Percentiles rank a stretch among this genome's conserved stretches.
These are phyloP conservation scores for Leptodontidium sp. DNA, from an alignment of 2,329 filamentous ascomycete genomes.

Conservation along the genomic window DNA sequence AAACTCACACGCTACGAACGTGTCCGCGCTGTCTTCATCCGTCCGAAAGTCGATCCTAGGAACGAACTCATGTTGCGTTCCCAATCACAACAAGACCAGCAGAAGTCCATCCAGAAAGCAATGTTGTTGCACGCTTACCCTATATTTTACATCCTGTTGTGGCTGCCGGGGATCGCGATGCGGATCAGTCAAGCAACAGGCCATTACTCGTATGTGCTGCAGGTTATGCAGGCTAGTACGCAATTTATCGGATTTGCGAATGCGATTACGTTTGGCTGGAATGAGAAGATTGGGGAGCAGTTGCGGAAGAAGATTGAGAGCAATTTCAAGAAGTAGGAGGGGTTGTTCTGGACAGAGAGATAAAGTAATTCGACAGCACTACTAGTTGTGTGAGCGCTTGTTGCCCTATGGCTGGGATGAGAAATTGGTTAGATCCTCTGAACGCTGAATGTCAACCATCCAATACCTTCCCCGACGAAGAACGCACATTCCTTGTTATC, in stretches of 20 bases:
- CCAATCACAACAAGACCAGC: constrained; percentile 15
- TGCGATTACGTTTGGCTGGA: constrained; percentile 23
- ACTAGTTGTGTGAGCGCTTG: background rate
- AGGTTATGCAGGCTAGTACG: constrained; percentile 15
- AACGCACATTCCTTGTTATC: constrained; percentile 22
- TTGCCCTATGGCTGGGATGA: background rate
- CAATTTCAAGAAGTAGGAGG: background rate
- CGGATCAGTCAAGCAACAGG: constrained; percentile 16
- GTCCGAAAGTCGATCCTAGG: background rate
- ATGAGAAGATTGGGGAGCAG: constrained; percentile 24
- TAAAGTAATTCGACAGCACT: background rate
- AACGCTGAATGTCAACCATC: constrained; percentile 28
- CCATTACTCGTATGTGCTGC: background rate
- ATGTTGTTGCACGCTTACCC: constrained; percentile 21
- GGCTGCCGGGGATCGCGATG: constrained; percentile 16
- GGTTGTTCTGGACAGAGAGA: background rate
- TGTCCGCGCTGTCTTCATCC: background rate
- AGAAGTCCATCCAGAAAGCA: constrained; percentile 18
- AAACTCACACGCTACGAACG: background rate
- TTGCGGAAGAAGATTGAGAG: constrained; percentile 3
- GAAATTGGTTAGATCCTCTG: constrained; percentile 1
- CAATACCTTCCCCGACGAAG: constrained; percentile 30
- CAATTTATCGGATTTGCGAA: constrained; percentile 25
- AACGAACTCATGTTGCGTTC: constrained; percentile 18
- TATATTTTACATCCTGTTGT: constrained; percentile 18